Conservation (phyloP, 2,329 filamentous ascomycete genomes). For the Colletotrichum sp. region DNA sequence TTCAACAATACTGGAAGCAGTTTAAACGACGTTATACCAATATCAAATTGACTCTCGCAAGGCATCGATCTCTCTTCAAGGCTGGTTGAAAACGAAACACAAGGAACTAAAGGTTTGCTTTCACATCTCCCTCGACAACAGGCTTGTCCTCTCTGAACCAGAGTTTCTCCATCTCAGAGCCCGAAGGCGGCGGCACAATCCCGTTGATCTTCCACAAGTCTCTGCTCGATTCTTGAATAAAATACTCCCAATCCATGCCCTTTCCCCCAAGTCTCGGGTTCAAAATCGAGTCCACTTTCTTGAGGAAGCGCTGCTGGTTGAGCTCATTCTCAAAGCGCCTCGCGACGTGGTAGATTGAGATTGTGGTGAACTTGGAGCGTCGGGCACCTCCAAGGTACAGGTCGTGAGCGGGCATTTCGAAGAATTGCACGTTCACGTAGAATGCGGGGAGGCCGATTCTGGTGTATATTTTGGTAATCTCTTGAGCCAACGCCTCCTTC, state of each 20-base stretch:
- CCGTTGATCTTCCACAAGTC: not conserved
- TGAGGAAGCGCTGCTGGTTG: not conserved
- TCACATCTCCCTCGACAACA: slow-evolving; percentile 45
- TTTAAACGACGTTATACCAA: no score
- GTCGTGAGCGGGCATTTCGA: not conserved
- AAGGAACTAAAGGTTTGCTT: not conserved
- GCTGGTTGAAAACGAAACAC: not conserved
- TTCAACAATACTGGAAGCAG: no score
- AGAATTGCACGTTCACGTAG: not conserved
- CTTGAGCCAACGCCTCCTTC: not conserved
- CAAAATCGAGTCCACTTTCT: not conserved
- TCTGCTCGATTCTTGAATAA: not conserved
- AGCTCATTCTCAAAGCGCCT: not conserved
- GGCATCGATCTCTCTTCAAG: no score
- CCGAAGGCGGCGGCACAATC: not conserved
- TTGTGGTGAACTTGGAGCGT: not conserved
- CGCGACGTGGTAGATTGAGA: not conserved
- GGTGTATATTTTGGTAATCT: not conserved
- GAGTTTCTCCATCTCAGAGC: not conserved
- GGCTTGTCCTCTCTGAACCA: not conserved
- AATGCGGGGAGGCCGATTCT: not conserved
- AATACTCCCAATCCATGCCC: not conserved
- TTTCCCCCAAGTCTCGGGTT: not conserved
- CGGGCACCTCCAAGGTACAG: not conserved
- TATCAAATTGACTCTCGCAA: no score